Conservation (phyloP, 139 green algal species). For the Chlamydomonas incerta region DNA sequence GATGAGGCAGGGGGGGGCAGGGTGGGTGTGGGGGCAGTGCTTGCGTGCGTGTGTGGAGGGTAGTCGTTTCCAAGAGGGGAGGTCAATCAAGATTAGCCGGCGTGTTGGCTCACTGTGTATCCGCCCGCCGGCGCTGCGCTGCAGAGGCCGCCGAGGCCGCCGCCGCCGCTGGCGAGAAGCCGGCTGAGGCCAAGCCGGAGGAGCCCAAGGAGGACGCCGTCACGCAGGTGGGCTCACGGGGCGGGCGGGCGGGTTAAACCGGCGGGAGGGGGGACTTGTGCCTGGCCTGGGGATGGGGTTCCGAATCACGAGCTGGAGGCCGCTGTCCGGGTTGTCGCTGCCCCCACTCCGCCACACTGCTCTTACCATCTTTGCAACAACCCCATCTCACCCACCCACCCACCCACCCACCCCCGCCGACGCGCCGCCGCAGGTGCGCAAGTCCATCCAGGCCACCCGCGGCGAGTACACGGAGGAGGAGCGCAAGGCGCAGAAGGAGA, state of each 20-base stretch:
- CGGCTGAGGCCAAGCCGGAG: not conserved
- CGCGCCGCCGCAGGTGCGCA: constrained; percentile 31
- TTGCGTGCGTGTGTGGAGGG: too few species aligned
- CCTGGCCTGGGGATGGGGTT: too few species aligned
- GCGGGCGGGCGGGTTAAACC: too few species aligned
- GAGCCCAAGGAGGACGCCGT: constrained; percentile 47
- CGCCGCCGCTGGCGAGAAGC: not conserved
- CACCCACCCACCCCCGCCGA: too few species aligned
- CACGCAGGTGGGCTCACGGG: constrained; percentile 43
- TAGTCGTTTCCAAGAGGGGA: too few species aligned
- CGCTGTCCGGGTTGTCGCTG: too few species aligned
- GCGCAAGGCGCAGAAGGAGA: constrained; percentile 92
- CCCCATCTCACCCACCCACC: too few species aligned
- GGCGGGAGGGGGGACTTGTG: too few species aligned
- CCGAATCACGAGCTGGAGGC: not conserved
- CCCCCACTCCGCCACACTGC: too few species aligned
- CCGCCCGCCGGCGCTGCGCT: not conserved
- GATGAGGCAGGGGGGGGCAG: not conserved
- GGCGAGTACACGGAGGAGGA: constrained; percentile 69
- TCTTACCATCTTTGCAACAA: not conserved
- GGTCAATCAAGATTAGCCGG: too few species aligned
- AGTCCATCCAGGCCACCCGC: constrained; percentile 59
- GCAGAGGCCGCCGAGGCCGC: constrained; percentile 33
- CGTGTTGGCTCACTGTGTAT: too few species aligned
- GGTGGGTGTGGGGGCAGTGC: not conserved